Base-by-base conservation (phyloP, 2,329 filamentous ascomycete species). In the Penicillium sp. region DNA sequence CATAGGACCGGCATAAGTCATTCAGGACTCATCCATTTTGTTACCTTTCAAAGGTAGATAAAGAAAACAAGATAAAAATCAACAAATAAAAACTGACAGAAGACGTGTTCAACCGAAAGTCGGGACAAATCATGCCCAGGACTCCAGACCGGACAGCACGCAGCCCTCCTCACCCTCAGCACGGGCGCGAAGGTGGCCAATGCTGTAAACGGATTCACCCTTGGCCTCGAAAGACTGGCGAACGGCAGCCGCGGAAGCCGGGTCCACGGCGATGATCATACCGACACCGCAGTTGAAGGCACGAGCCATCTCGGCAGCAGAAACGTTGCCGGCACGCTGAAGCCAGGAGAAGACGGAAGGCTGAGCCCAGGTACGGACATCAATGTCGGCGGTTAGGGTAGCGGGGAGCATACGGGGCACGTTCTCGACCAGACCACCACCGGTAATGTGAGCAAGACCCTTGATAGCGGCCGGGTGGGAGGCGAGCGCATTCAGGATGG, bases 271-370 rank as follows among this genome's bases (percentile, higher is more conserved):
- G 27, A 92, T 80, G 6, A 97, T 89, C 92, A 99, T 97, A 45
- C 94, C 94, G 43, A 99, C 79, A 49, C 94, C 94, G 7, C 89
- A 92, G 79, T 99, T 99, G 83, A 96, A 97, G 2, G 92, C 94
- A 55, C 92, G 83, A 49, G 88, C 91, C 84, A 97, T 95, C 78
- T 99, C 94, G 9, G 79, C 70, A 1, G 87, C 81, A 51, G 82
- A 83, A 29, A 97, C 86, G 57, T 89, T 88, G 44, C 84, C 84
- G 11, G 78, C 79, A 61, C 79, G 75, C 77, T 92, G 91, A 66
- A 99, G 82, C 94, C 94, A 99, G 68, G 82, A 81, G 78, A 97
- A 94, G 4, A 97, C 89, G 1, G 83, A 77, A 0, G 89, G 91
- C 42, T 92, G 81, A 25, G 85, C 73, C 91, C 92, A 99, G 1